Percentiles rank a stretch among this genome's conserved stretches.
Evolutionary conservation across 1,139 yeast genomes (phyloP).

Genomic region (Kluyveromyces sp.): DNA sequence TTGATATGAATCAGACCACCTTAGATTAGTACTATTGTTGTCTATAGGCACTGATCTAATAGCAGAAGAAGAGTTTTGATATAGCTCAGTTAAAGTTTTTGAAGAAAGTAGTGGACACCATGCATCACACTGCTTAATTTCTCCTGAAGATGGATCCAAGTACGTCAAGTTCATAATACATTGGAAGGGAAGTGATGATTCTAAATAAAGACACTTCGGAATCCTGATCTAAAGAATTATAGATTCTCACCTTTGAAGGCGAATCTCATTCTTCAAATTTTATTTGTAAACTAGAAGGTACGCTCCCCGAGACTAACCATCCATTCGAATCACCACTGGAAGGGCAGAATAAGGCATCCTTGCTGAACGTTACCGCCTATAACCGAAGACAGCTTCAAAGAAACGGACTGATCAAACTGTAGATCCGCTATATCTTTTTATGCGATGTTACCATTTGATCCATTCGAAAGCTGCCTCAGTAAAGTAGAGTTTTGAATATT

Average conservation of each 20-base stretch:
- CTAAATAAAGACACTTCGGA: conserved; percentile 56
- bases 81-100: conserved; percentile 20
- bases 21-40: conserved; percentile 28
- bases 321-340: conserved; percentile 28
- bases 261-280: conserved; percentile 47
- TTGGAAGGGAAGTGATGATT: conserved; percentile 63
- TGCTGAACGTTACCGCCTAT: conserved; percentile 35
- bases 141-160: conserved; percentile 61
- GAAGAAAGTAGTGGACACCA: conserved; percentile 62
- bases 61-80: conserved; percentile 13
- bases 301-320: conserved; percentile 52
- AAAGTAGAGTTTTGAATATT: conserved; percentile 24
- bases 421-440: conserved; percentile 20
- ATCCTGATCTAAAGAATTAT: conserved; percentile 45
- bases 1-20: conserved; percentile 47
- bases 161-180: conserved; percentile 86
- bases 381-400: conserved; percentile 45
- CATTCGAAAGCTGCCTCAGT: conserved; percentile 11
- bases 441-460: conserved; percentile 1
- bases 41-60: conserved; percentile 15
- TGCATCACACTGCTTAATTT: conserved; percentile 64
- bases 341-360: conserved; percentile 55
- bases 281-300: conserved; percentile 56
- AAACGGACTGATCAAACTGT: conserved; percentile 59
- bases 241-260: conserved; percentile 66